A percentile compares a stretch with the other conserved stretches of the same genome.
These are phyloP conservation scores for Calonectria henricotiae DNA, from an alignment of 2,329 filamentous ascomycete species.

Conservation along the genomic window DNA sequence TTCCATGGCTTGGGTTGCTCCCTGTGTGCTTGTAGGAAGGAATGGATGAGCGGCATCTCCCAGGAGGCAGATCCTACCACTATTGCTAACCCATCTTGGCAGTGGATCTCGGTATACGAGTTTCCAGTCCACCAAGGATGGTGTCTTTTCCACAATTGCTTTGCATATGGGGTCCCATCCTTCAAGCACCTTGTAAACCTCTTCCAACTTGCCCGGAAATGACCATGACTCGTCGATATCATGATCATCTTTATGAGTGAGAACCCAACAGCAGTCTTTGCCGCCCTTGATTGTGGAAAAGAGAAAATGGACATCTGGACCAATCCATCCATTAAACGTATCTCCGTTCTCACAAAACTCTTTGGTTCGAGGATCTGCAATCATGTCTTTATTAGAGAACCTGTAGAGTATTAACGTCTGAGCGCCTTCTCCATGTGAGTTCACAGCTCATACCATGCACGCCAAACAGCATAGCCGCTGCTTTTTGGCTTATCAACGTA, in stretches of 20 bases:
- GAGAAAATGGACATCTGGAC: conserved; percentile 71
- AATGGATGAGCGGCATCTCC: conserved; percentile 35
- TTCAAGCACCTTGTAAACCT: conserved; percentile 67
- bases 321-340: conserved; percentile 74
- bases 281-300: conserved; percentile 69
- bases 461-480: conserved; percentile 69
- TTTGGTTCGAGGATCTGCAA: conserved; percentile 67
- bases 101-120: conserved; percentile 67
- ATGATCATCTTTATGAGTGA: conserved; percentile 68
- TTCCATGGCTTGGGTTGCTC: conserved; percentile 36
- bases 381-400: conserved; percentile 65
- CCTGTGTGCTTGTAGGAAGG: conserved; percentile 31
- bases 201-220: conserved; percentile 68
- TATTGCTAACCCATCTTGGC: conserved; percentile 61
- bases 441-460: conserved; percentile 66
- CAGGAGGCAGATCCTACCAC: conserved; percentile 22
- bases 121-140: conserved; percentile 67
- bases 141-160: conserved; percentile 68
- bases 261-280: conserved; percentile 69
- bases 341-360: conserved; percentile 72
- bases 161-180: conserved; percentile 59
- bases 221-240: conserved; percentile 71
- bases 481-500: conserved; percentile 36
- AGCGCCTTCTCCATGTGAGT: no score
- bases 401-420: conserved; percentile 12